These are phyloP conservation scores for Tetraselmis chui DNA, from an alignment of 139 green algal genomes.

Conservation along the genomic window DNA sequence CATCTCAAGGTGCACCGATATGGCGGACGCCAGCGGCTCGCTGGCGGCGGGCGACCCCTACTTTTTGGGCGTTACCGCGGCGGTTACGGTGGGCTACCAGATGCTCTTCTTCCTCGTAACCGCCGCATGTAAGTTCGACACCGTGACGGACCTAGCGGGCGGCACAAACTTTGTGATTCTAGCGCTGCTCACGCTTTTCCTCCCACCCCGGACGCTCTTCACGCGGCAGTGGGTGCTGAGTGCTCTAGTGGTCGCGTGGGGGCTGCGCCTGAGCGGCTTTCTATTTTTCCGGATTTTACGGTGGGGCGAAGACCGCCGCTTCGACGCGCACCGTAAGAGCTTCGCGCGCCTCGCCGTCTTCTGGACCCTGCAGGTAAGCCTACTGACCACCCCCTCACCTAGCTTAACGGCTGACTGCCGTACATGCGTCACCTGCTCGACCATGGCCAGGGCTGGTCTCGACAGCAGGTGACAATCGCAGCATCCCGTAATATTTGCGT, in stretches of 20 bases:
- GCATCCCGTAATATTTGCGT: too few relatives aligned
- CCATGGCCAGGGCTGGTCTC: too few relatives aligned
- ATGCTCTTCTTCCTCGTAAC: conserved; percentile 1
- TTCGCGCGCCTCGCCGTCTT: not conserved
- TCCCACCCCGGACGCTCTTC: not conserved
- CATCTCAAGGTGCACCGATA: too few relatives aligned
- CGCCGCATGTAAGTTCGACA: not conserved
- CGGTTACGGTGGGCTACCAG: not conserved
- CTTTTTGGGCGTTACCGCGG: not conserved
- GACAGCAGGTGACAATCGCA: too few relatives aligned
- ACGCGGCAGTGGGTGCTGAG: not conserved
- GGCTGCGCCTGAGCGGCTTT: not conserved
- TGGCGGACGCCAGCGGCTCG: not conserved
- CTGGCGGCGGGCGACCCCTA: not conserved
- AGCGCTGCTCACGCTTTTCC: not conserved
- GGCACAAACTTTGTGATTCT: conserved; percentile 3
- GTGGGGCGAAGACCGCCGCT: not conserved
- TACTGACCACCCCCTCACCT: too few relatives aligned
- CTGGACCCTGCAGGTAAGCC: conserved; percentile 2
- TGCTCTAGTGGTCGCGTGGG: not conserved
- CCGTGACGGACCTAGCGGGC: not conserved
- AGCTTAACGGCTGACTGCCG: too few relatives aligned
- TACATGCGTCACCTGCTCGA: too few relatives aligned
- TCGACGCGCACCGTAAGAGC: not conserved
- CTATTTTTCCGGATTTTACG: not conserved